Evolutionary conservation across 148 eudicot genomes (phyloP), one percentile per base, ranked within the genome.

Genomic region (Amaranthus hypochondriacus): DNA sequence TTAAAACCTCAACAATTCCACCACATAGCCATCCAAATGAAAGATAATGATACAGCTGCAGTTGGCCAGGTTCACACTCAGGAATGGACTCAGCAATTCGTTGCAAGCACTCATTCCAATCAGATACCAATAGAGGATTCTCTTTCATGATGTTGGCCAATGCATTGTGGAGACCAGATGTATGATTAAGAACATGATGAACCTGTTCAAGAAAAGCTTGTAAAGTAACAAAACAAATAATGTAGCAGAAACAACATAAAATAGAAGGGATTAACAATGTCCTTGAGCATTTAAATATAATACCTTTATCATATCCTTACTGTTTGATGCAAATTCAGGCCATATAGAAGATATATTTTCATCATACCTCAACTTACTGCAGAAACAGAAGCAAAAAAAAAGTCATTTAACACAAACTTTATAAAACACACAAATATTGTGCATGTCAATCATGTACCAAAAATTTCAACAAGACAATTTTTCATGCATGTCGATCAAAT

Each of bases 21-120:
- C 97, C 99, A 86, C 97, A 92, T 48, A 95, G 80, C 97, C 97
- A 95, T 59, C 99, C 97, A 86, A 85, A 95, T 60, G 99, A 95
- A 46, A 92, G 82, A 84, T 92, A 87, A 77, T 95, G 99, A 84
- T 95, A 95, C 72, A 90, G 73, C 78, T 92, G 99, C 78, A 89
- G 83, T 60, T 75, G 76, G 46, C 99, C 99, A 64, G 99, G 96
- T 80, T 83, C 89, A 72, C 89, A 87, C 86, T 95, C 98, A 52
- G 97, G 97, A 60, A 64, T 74, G 53, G 82, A 79, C 80, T 39
- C 50, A 14, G 89, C 87, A 67, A 90, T 81, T 69, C 74, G 78
- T 73, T 76, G 88, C 74, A 95, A 81, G 74, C 99, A 95, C 72
- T 87, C 92, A 67, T 92, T 86, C 97, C 97, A 95, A 74, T 92